Base-by-base conservation (phyloP, 2,329 filamentous ascomycete species). In the Pyrenochaeta sp. region DNA sequence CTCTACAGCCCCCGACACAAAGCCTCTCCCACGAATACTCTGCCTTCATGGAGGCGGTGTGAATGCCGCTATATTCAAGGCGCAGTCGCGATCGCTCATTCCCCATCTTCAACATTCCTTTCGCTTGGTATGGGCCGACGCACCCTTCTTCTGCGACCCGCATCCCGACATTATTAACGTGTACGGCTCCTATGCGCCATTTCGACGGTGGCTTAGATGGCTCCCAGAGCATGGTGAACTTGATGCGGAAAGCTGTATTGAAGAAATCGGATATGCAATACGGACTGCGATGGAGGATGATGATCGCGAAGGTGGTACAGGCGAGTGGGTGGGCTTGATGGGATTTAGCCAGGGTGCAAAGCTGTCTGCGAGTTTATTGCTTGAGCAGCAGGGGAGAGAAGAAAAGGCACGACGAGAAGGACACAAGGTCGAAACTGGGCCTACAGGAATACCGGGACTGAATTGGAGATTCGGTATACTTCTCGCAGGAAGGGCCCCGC, bases 41-140 rank as follows among this genome's bases (percentile, higher is more conserved):
- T 92, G 89, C 75, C 85, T 93, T n/a, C 90, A 93, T 74, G 90
- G 90, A 70, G 90, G 90, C 65, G 90, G 90, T 56, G 86, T 88
- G 60, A 92, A 89, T 67, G 87, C 83, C n/a, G 70, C 81, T 35
- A 85, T 92, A 71, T 92, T 92, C 78, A 78, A 82, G 56, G 73
- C 83, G 10, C 90, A 93, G 77, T 85, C 86, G 62, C 89, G 90
- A 57, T 78, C 78, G 4, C 73, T 86, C 6, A 77, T 79, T 47
- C 68, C 72, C 41, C 68, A 77, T 48, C 82, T 92, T 0, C 70
- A 76, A 39, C 72, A 81, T 6, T 75, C 82, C 40, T 91, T 92
- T 73, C 86, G 90, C 35, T 82, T 92, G 60, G 86, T 90, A 67
- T 94, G 89, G 76, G 86, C 85, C 60, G 85, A 92, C 63, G 90